phyloP scores from a whole-genome alignment of 2,329 filamentous ascomycete genomes.

The Epichloe brachyelytri region DNA sequence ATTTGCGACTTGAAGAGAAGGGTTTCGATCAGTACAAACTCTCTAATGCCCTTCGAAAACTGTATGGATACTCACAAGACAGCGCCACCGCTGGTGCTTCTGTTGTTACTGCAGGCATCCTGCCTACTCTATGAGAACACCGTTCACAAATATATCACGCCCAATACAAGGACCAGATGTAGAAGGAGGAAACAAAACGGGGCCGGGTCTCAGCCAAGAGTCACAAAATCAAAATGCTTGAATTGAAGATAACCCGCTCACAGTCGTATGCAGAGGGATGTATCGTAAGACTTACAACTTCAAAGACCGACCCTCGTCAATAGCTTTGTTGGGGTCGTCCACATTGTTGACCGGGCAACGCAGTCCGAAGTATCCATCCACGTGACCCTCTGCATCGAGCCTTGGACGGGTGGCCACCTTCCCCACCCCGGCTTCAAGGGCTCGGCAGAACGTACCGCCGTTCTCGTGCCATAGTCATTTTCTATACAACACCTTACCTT shows the following conservation, averaged over 20 bases:
- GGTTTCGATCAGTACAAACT: not conserved
- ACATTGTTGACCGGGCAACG: conserved; percentile 11
- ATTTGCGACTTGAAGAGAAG: conserved; percentile 61
- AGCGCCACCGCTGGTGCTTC: conserved; percentile 53
- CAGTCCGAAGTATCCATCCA: conserved; percentile 1
- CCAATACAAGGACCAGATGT: not conserved
- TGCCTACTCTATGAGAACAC: conserved; percentile 11
- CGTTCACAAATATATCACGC: not conserved
- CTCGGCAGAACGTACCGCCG: conserved; percentile 17
- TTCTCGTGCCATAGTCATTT: conserved; percentile 18
- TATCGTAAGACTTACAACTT: not conserved
- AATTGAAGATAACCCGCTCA: not conserved
- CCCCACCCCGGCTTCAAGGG: conserved; percentile 8
- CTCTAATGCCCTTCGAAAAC: not conserved
- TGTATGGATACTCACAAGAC: conserved; percentile 40
- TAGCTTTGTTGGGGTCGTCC: not conserved
- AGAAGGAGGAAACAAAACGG: not conserved
- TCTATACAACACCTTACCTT: conserved; percentile 17
- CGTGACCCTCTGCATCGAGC: conserved; percentile 13
- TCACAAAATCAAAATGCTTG: not conserved
- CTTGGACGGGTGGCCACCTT: not conserved
- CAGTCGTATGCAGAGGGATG: not conserved
- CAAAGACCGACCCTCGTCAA: not conserved
- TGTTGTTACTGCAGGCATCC: conserved; percentile 47
- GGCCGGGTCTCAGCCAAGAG: not conserved